Conservation (phyloP, 2,329 filamentous ascomycete species). For the Ophiobolus disseminans region DNA sequence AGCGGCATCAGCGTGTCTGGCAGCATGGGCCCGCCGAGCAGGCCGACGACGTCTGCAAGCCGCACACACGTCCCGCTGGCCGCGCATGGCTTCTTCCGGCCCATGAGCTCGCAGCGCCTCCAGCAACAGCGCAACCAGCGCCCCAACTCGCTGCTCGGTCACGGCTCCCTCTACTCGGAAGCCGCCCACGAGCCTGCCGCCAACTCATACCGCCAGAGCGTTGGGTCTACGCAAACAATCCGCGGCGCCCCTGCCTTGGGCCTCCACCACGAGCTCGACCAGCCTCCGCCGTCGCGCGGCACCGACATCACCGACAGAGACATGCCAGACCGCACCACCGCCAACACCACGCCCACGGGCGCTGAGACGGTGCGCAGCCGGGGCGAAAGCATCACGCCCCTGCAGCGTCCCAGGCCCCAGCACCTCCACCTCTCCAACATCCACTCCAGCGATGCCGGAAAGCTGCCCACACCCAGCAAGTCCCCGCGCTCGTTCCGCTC, state of each 20-base stretch:
- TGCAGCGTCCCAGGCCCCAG: slow-evolving; percentile 66
- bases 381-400: slow-evolving; percentile 78
- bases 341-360: slow-evolving; percentile 74
- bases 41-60: slow-evolving; percentile 72
- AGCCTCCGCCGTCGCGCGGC: slow-evolving; percentile 70
- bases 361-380: slow-evolving; percentile 68
- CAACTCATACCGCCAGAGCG: slow-evolving; percentile 48
- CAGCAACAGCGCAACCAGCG: slow-evolving; percentile 82
- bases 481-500: slow-evolving; percentile 80
- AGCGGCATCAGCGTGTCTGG: slow-evolving; percentile 50
- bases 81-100: slow-evolving; percentile 90
- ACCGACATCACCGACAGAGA: slow-evolving; percentile 82
- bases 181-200: slow-evolving; percentile 38
- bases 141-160: slow-evolving; percentile 50
- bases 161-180: slow-evolving; percentile 41
- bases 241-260: slow-evolving; percentile 37
- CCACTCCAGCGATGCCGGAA: slow-evolving; percentile 61
- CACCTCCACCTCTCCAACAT: slow-evolving; percentile 67
- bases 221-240: slow-evolving; percentile 45
- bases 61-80: slow-evolving; percentile 89
- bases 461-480: slow-evolving; percentile 67
- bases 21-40: slow-evolving; percentile 50
- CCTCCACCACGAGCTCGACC: slow-evolving; percentile 43
- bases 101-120: slow-evolving; percentile 94
- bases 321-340: slow-evolving; percentile 72